phyloP scores from a whole-genome alignment of 78 protist genomes.

The Chrysochromulina parva region DNA sequence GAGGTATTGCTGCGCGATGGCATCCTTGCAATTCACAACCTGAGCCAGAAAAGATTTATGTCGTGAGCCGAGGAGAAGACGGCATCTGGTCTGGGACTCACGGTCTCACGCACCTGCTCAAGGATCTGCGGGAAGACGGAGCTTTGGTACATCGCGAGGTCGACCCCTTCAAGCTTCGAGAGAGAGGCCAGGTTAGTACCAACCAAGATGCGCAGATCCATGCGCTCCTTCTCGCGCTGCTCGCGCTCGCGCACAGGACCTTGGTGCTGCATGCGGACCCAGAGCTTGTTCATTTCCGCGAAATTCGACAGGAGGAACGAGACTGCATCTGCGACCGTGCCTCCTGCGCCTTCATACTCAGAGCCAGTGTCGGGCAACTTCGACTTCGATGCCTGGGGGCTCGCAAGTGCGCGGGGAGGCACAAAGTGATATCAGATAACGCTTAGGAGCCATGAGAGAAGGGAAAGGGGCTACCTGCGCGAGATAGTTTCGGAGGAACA shows the following conservation, averaged over 20 bases:
- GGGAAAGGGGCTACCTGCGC: constrained; percentile 38
- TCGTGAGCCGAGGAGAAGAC: neutral
- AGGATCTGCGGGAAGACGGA: constrained; percentile 28
- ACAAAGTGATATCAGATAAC: too few relatives aligned
- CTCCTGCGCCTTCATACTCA: constrained; percentile 47
- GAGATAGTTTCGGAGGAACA: constrained; percentile 94
- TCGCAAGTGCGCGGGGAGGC: too few relatives aligned
- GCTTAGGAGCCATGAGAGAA: too few relatives aligned
- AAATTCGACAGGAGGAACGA: constrained; percentile 90
- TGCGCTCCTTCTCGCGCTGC: constrained; percentile 85
- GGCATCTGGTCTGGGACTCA: constrained; percentile 47
- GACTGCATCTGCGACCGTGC: constrained; percentile 76
- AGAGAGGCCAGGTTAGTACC: constrained; percentile 90
- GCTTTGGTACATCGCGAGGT: constrained; percentile 44
- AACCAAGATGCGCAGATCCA: constrained; percentile 85
- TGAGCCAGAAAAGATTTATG: constrained; percentile 27
- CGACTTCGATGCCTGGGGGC: constrained; percentile 55
- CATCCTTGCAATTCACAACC: constrained; percentile 86
- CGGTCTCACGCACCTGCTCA: constrained; percentile 38
- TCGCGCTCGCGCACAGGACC: constrained; percentile 71
- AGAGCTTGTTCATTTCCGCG: constrained; percentile 95
- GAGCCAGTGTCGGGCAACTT: constrained; percentile 83
- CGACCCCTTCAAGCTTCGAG: constrained; percentile 85
- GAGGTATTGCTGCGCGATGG: constrained; percentile 96
- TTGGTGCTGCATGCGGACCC: constrained; percentile 97